A percentile compares a stretch with the other conserved stretches of the same genome.
phyloP scores from a whole-genome alignment of 2,329 filamentous ascomycete species.

The Hirsutella rhossiliensis region DNA sequence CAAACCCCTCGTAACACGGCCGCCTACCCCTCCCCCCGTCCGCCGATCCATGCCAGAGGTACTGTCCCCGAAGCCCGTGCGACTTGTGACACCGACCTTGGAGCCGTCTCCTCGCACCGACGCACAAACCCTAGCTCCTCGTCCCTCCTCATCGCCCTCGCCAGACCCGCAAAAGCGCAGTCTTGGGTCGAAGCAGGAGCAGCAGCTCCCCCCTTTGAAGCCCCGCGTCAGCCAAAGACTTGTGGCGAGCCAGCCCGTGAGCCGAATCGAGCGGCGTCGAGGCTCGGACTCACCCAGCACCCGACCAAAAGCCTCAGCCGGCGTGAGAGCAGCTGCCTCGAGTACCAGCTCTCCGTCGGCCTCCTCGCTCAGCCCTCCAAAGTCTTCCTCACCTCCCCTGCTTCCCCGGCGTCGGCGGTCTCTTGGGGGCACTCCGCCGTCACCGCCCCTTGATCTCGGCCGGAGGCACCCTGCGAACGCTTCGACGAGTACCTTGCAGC shows the following conservation, averaged over 20 bases:
- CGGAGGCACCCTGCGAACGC: slow-evolving; percentile 11
- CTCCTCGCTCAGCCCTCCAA: background rate
- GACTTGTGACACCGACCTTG: slow-evolving; percentile 16
- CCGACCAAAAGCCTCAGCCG: background rate
- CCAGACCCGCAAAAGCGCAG: slow-evolving; percentile 17
- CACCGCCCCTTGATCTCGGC: slow-evolving; percentile 23
- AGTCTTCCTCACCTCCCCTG: slow-evolving; percentile 1
- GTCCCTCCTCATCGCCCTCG: slow-evolving; percentile 11
- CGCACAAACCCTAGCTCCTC: slow-evolving; percentile 3
- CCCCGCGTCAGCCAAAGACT: slow-evolving; percentile 16
- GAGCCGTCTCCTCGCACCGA: slow-evolving; percentile 16
- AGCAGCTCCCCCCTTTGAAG: slow-evolving; percentile 18
- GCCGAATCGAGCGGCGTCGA: background rate
- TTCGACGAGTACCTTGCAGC: slow-evolving; percentile 30
- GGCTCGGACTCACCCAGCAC: background rate
- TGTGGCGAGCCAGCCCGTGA: background rate
- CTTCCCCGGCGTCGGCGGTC: slow-evolving; percentile 6
- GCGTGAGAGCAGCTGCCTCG: background rate
- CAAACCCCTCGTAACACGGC: background rate
- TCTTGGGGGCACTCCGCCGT: slow-evolving; percentile 18
- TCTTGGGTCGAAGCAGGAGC: slow-evolving; percentile 7
- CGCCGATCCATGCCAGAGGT: slow-evolving; percentile 12
- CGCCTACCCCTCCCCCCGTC: slow-evolving; percentile 7
- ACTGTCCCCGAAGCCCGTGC: slow-evolving; percentile 20
- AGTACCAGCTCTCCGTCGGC: background rate